Percentiles rank a stretch among this genome's conserved stretches.
Evolutionary conservation across 306 rosid genomes (phyloP).

Genomic region (Prunus dulcis): DNA sequence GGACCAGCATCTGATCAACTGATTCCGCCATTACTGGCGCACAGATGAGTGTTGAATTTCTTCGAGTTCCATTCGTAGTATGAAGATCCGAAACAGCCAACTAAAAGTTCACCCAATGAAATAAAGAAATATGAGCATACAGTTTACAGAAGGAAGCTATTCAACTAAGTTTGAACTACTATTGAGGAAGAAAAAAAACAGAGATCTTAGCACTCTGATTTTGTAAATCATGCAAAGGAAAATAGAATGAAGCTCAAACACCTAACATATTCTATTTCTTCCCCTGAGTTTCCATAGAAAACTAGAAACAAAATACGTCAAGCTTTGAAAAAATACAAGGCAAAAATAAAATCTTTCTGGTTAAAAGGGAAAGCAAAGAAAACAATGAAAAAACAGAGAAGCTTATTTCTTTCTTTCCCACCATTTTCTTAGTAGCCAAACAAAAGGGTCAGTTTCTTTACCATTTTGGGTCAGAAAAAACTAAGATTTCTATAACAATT

Average conservation of each 20-base stretch:
- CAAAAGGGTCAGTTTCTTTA: not conserved
- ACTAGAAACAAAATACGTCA: not conserved
- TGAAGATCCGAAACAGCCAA: conserved; percentile 21
- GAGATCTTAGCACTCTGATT: not conserved
- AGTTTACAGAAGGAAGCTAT: not conserved
- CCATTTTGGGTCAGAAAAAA: not conserved
- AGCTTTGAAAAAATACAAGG: not conserved
- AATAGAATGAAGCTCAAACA: not conserved
- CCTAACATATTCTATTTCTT: not conserved
- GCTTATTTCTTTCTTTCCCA: not conserved
- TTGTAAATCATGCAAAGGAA: not conserved
- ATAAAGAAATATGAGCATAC: not conserved
- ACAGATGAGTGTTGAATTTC: conserved; percentile 47
- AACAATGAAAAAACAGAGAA: not conserved
- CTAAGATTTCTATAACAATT: not conserved
- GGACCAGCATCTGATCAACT: conserved; percentile 39
- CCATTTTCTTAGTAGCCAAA: conserved; percentile 10
- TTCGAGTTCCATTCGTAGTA: conserved; percentile 16
- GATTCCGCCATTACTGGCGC: conserved; percentile 46
- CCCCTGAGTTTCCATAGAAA: not conserved
- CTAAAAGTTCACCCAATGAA: conserved; percentile 14
- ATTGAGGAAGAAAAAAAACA: too few species aligned
- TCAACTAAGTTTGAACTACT: not conserved
- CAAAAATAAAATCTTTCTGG: not conserved
- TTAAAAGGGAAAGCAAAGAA: not conserved